A percentile compares a stretch with the other conserved stretches of the same genome.
phyloP scores from a whole-genome alignment of 148 eudicot species.

The Camellia granthamiana region DNA sequence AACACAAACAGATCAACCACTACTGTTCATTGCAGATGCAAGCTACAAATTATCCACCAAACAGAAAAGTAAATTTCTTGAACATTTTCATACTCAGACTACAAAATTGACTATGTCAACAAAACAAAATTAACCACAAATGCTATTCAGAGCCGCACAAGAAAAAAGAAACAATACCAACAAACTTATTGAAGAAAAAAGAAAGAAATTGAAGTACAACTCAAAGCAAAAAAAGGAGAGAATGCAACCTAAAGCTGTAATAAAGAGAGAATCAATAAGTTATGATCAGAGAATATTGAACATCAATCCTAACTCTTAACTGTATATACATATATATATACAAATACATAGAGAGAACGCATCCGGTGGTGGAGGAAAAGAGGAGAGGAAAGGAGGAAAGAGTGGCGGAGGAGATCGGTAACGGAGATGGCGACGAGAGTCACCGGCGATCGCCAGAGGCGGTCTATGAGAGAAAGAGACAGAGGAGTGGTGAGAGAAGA shows the following conservation, averaged over 20 bases:
- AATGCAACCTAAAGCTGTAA: neutral
- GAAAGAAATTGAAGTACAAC: neutral
- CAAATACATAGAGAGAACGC: neutral
- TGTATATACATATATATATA: neutral
- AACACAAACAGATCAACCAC: too few species aligned
- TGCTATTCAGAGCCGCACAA: neutral
- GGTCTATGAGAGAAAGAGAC: too few species aligned
- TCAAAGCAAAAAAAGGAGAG: neutral
- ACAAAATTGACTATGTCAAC: neutral
- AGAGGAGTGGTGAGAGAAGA: too few species aligned
- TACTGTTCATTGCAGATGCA: neutral
- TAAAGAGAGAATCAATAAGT: neutral
- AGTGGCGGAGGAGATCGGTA: too few species aligned
- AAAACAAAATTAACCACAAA: neutral
- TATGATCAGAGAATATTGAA: neutral
- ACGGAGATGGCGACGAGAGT: too few species aligned
- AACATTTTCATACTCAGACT: conserved; percentile 6
- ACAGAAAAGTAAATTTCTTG: neutral
- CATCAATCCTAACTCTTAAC: neutral
- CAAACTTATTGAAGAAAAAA: neutral
- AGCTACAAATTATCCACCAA: neutral
- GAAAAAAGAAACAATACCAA: neutral
- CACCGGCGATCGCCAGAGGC: too few species aligned
- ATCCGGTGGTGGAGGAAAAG: too few species aligned
- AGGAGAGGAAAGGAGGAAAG: too few species aligned